Evolutionary conservation across 2,329 filamentous ascomycete genomes (phyloP).

Genomic region (Fusarium setosum): DNA sequence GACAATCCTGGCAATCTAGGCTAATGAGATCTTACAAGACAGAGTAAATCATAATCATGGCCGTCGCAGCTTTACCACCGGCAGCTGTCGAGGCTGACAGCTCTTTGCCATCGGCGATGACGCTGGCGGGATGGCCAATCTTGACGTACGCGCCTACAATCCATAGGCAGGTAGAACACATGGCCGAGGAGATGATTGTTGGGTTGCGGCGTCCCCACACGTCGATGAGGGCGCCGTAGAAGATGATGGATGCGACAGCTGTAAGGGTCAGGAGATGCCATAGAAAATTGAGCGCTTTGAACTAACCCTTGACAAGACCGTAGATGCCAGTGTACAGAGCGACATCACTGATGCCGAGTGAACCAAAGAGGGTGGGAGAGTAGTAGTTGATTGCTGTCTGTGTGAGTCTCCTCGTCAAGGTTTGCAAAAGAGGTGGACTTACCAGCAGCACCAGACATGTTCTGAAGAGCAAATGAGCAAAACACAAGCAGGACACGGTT

Average conservation of each 20-base stretch:
- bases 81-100: slow-evolving; percentile 55
- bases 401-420: slow-evolving; percentile 1
- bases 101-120: slow-evolving; percentile 55
- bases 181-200: slow-evolving; percentile 59
- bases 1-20: rapidly evolving
- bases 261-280: background rate
- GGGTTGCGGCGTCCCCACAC: slow-evolving; percentile 53
- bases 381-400: slow-evolving; percentile 55
- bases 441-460: slow-evolving; percentile 54
- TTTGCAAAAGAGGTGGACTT: background rate
- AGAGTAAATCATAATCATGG: slow-evolving; percentile 66
- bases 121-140: slow-evolving; percentile 59
- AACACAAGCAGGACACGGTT: slow-evolving; percentile 53
- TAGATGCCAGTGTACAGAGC: slow-evolving; percentile 63
- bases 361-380: slow-evolving; percentile 54
- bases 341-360: slow-evolving; percentile 57
- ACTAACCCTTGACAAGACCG: slow-evolving; percentile 54
- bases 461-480: slow-evolving; percentile 52
- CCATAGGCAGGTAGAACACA: slow-evolving; percentile 61
- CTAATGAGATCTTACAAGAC: slow-evolving; percentile 56
- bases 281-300: rapidly evolving
- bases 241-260: slow-evolving; percentile 54
- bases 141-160: slow-evolving; percentile 65
- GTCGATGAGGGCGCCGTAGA: slow-evolving; percentile 54
- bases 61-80: slow-evolving; percentile 64